phyloP scores from a whole-genome alignment of 2,329 filamentous ascomycete genomes.

The Lachnum nothofagi region DNA sequence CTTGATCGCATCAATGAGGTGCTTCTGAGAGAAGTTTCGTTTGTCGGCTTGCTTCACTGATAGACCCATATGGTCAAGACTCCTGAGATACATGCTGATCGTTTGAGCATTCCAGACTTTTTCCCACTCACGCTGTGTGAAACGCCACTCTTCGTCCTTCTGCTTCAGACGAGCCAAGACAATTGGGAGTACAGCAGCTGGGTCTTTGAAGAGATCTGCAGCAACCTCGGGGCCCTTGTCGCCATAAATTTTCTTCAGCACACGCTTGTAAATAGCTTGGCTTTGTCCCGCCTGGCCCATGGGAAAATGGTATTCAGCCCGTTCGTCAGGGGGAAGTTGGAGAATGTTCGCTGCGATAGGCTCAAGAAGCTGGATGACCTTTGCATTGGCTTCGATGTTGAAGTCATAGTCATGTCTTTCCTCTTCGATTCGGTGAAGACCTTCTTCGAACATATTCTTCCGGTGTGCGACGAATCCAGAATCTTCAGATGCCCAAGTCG shows the following conservation, averaged over 20 bases:
- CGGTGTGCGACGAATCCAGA: slow-evolving; percentile 95
- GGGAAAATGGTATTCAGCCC: slow-evolving; percentile 71
- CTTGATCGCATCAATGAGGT: slow-evolving; percentile 83
- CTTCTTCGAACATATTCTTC: slow-evolving; percentile 93
- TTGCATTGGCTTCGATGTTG: slow-evolving; percentile 90
- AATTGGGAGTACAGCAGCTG: slow-evolving; percentile 82
- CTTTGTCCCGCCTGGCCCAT: slow-evolving; percentile 84
- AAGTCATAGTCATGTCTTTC: slow-evolving; percentile 98
- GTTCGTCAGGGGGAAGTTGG: slow-evolving; percentile 68
- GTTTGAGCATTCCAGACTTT: slow-evolving; percentile 98
- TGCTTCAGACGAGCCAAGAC: slow-evolving; percentile 86
- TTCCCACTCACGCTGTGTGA: slow-evolving; percentile 95
- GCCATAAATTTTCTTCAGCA: slow-evolving; percentile 96
- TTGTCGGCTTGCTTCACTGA: slow-evolving; percentile 86
- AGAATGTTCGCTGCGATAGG: slow-evolving; percentile 88
- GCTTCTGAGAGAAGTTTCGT: slow-evolving; percentile 83
- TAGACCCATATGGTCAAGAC: slow-evolving; percentile 92
- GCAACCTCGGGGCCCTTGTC: slow-evolving; percentile 82
- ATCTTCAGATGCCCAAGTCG: slow-evolving; percentile 97
- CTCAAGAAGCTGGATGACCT: slow-evolving; percentile 93
- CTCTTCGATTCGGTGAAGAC: slow-evolving; percentile 91
- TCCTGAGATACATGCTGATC: slow-evolving; percentile 90
- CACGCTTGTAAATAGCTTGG: slow-evolving; percentile 92
- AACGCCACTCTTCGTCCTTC: slow-evolving; percentile 96
- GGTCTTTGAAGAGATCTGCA: slow-evolving; percentile 76